phyloP scores from a whole-genome alignment of 2,329 filamentous ascomycete species.

The Annulohypoxylon truncatum region DNA sequence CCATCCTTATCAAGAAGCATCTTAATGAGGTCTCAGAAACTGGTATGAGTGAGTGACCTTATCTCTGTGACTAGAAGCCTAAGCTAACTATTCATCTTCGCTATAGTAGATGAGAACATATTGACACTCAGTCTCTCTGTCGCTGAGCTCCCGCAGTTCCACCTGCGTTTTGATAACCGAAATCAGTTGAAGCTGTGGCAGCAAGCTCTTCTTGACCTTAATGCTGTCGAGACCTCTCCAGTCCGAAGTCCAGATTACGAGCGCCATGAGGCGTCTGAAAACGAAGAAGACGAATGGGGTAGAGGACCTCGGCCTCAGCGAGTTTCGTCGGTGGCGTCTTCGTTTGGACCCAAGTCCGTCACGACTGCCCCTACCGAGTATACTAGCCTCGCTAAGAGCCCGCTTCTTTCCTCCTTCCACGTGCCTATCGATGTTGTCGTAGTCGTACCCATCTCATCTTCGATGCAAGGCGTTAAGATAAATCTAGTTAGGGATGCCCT shows the following conservation, averaged over 20 bases:
- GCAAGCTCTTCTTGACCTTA: constrained; percentile 85
- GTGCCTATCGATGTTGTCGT: constrained; percentile 96
- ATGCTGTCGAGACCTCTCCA: constrained; percentile 73
- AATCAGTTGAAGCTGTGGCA: constrained; percentile 91
- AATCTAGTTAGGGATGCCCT: constrained; percentile 91
- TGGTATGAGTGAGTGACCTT: constrained; percentile 58
- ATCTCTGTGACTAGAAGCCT: constrained; percentile 43
- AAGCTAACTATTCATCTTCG: constrained; percentile 48
- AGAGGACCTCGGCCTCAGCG: constrained; percentile 71
- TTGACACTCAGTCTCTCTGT: constrained; percentile 93
- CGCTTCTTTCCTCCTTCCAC: constrained; percentile 70
- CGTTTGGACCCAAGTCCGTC: constrained; percentile 82
- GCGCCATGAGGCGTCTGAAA: constrained; percentile 79
- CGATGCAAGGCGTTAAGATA: constrained; percentile 99
- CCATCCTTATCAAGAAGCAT: constrained; percentile 98
- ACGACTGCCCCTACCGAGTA: constrained; percentile 95
- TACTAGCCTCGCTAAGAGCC: constrained; percentile 73
- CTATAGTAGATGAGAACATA: constrained; percentile 76
- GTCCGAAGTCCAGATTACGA: constrained; percentile 82
- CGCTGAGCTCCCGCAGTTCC: constrained; percentile 90
- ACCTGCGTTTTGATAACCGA: constrained; percentile 86
- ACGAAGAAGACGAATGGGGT: constrained; percentile 90
- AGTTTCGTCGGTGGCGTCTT: constrained; percentile 84
- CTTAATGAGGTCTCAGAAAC: constrained; percentile 86
- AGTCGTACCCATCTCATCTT: constrained; percentile 95